Conservation (phyloP, 1,284 basidiomycete genomes). For the Rhodotorula sp. region DNA sequence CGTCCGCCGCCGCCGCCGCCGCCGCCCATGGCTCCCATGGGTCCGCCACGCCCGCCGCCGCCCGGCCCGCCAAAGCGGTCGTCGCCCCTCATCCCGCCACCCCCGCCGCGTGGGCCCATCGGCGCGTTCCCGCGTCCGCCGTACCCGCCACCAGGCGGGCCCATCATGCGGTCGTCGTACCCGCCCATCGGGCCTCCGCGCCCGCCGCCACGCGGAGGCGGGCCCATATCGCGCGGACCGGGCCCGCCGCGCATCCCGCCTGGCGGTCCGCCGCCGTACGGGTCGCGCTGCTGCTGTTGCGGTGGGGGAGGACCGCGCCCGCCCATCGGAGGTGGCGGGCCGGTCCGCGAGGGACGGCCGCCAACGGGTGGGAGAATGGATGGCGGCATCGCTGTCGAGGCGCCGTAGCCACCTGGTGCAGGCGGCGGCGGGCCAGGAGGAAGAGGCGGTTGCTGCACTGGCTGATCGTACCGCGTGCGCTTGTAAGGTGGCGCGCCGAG, state of each 20-base stretch:
- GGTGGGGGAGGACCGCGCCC: background rate
- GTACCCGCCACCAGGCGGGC: constrained; percentile 9
- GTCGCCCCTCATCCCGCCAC: background rate
- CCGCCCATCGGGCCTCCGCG: background rate
- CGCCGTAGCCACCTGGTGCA: background rate
- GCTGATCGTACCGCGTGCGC: constrained; percentile 40
- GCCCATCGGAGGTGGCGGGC: constrained; percentile 7
- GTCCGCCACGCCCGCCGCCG: background rate
- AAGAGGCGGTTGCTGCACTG: constrained; percentile 14
- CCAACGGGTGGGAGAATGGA: constrained; percentile 30
- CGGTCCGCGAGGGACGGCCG: constrained; percentile 4
- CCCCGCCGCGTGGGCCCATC: constrained; percentile 11
- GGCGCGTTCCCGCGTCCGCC: background rate
- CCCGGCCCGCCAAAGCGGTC: background rate
- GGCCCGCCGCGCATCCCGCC: background rate
- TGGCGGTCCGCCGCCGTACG: background rate
- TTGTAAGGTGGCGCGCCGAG: constrained; percentile 41
- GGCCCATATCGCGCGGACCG: background rate
- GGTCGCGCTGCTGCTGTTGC: background rate
- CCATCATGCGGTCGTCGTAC: constrained; percentile 2
- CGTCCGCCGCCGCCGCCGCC: background rate
- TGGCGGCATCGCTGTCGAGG: constrained; percentile 25
- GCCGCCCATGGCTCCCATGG: background rate
- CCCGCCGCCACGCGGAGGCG: background rate
- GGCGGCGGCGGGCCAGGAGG: constrained; percentile 25